Conservation (phyloP, 345 rosid species). For the Hypericum perforatum region DNA sequence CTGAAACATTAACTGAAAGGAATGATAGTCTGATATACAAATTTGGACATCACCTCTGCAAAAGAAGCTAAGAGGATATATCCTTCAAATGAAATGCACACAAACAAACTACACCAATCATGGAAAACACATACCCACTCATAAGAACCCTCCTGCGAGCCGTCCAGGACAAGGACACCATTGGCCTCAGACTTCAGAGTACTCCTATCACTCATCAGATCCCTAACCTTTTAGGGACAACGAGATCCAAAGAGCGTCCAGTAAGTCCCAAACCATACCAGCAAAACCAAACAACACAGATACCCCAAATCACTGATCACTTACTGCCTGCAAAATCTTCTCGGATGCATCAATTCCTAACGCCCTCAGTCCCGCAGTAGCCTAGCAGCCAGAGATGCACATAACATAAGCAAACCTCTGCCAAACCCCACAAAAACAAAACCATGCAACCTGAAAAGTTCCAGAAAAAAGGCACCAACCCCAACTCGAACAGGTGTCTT, state of each 20-base stretch:
- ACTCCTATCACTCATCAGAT: slow-evolving; percentile 69
- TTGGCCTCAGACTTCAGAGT: slow-evolving; percentile 49
- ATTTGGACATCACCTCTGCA: too few species aligned
- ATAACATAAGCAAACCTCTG: too few species aligned
- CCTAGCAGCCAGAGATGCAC: slow-evolving; percentile 26
- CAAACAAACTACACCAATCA: background rate
- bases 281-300: slow-evolving; percentile 8
- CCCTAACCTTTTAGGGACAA: slow-evolving; percentile 52
- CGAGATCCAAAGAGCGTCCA: slow-evolving; percentile 8
- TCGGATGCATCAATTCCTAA: slow-evolving; percentile 73
- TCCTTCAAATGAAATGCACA: too few species aligned
- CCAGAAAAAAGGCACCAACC: slow-evolving; percentile 33
- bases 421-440: background rate
- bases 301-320: background rate
- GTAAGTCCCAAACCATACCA: slow-evolving; percentile 6
- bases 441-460: slow-evolving; percentile 2
- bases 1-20: too few species aligned
- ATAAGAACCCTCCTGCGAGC: slow-evolving; percentile 94
- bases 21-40: too few species aligned
- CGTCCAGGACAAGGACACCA: slow-evolving; percentile 77
- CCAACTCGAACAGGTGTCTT: slow-evolving; percentile 97
- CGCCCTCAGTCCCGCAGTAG: slow-evolving; percentile 93
- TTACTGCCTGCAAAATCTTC: slow-evolving; percentile 77
- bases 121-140: slow-evolving; percentile 67
- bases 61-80: too few species aligned